Conservation (phyloP, 2,329 filamentous ascomycete species). For the Pseudogymnoascus sp. region DNA sequence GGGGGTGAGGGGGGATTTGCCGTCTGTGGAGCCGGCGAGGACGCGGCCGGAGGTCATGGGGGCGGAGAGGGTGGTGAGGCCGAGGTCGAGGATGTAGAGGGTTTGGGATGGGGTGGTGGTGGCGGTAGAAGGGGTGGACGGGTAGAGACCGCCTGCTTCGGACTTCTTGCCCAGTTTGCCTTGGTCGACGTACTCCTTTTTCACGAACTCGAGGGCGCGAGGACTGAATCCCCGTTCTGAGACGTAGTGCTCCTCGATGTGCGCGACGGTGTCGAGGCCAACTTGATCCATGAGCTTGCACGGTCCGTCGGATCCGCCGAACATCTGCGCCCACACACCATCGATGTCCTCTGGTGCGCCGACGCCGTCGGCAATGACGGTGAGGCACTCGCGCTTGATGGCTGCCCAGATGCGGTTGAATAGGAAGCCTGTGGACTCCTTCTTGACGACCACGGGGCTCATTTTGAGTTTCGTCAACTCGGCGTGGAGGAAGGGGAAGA, state of each 20-base stretch:
- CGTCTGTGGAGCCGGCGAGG: slow-evolving; percentile 13
- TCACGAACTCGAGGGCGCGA: slow-evolving; percentile 26
- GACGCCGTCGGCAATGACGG: slow-evolving; percentile 31
- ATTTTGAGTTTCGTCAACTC: slow-evolving; percentile 30
- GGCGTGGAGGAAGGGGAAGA: slow-evolving; percentile 27
- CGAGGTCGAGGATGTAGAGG: slow-evolving; percentile 19
- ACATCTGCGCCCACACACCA: slow-evolving; percentile 31
- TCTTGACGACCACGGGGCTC: slow-evolving; percentile 31
- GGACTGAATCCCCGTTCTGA: slow-evolving; percentile 22
- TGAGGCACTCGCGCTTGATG: slow-evolving; percentile 35
- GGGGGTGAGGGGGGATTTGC: not conserved
- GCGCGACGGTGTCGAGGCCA: slow-evolving; percentile 34
- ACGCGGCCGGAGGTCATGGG: slow-evolving; percentile 15
- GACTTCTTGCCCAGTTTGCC: slow-evolving; percentile 31
- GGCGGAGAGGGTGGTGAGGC: slow-evolving; percentile 13
- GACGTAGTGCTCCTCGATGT: slow-evolving; percentile 36
- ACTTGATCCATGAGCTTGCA: slow-evolving; percentile 37
- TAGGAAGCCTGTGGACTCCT: slow-evolving; percentile 33
- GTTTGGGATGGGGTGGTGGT: not conserved
- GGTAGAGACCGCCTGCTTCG: slow-evolving; percentile 22
- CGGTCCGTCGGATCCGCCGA: slow-evolving; percentile 31
- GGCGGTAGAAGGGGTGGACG: not conserved
- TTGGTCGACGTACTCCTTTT: slow-evolving; percentile 27
- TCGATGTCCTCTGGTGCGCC: slow-evolving; percentile 32
- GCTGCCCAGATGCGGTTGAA: slow-evolving; percentile 38